phyloP scores from a whole-genome alignment of 331 rosid species.

The Pyracantha coccinea region DNA sequence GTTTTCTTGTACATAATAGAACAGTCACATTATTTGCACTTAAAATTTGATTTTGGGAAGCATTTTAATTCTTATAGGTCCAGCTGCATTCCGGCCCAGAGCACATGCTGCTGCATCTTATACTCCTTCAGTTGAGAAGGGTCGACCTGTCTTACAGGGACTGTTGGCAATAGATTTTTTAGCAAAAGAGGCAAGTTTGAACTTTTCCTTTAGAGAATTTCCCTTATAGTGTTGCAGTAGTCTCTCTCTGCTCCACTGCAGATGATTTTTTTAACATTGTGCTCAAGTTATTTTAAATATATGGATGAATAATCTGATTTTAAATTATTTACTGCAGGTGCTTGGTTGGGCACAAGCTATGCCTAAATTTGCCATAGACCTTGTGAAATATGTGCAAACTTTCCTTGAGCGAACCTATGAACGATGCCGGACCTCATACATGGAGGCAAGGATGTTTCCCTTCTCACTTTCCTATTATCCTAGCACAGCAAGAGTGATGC shows the following conservation, averaged over 20 bases:
- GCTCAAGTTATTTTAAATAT: slow-evolving; percentile 11
- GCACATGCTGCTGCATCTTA: slow-evolving; percentile 69
- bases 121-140: slow-evolving; percentile 78
- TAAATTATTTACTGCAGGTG: slow-evolving; percentile 44
- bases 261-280: not conserved
- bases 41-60: not conserved
- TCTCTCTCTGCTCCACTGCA: not conserved
- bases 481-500: not conserved
- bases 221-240: not conserved
- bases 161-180: slow-evolving; percentile 89
- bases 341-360: slow-evolving; percentile 99
- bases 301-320: slow-evolving; percentile 2
- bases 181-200: slow-evolving; percentile 74
- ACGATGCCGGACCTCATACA: slow-evolving; percentile 94
- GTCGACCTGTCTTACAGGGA: slow-evolving; percentile 96
- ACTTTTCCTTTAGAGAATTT: slow-evolving; percentile 1
- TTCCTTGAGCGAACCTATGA: slow-evolving; percentile 93
- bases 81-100: slow-evolving; percentile 98
- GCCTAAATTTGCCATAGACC: slow-evolving; percentile 92
- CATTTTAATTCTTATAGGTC: slow-evolving; percentile 59
- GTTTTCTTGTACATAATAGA: not conserved
- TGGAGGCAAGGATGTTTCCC: slow-evolving; percentile 58
- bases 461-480: not conserved
- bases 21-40: not conserved
- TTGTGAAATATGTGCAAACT: slow-evolving; percentile 92